Base-by-base conservation (phyloP, 108 stramenopile genomes). In the Skeletonema potamos region DNA sequence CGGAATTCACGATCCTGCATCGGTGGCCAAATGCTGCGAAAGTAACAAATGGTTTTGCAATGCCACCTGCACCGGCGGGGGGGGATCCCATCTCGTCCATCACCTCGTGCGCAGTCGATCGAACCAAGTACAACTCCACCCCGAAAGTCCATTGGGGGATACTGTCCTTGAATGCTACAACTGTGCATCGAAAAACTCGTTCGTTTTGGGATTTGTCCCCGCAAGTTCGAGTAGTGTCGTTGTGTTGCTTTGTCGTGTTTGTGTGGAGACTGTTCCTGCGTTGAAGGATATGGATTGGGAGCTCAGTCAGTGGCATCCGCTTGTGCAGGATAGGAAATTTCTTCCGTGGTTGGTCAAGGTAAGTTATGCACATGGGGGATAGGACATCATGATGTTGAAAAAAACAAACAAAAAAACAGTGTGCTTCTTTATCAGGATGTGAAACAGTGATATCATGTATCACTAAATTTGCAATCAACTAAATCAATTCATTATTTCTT, bases 251-350 rank as follows among this genome's bases (percentile, higher is more conserved):
- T 99, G 99, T 85, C 87, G 99, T 27, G 96, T 89, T 27, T 98
- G 98, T 85, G 91, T 97, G 13, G 95, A 95, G 67, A 95, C 89
- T 0, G 95, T 95, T 22, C 93, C 91, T 2, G 92, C 91, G 10
- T 84, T 98, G 72, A 93, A 97, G 86, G 95, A 97, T 75, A 98
- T 99, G 97, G 97, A 94, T 62, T 98, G 98, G 99, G 96, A 98
- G 60, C 70, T 98, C 30, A 74, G 88, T 12, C 91, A 95, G 64
- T 99, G 99, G 99, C 86, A 93, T 84, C 96, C 98, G 0, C 75
- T 99, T 30, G 93, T 99, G 55, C 93, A 95, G 57, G 98, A 98
- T 76, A 76, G 96, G 6, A 86, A 92, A 58, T 96, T 99, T 64
- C 64, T 98, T 43, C 87, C 92, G 13, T 98, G 98, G 99, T 74